Evolutionary conservation across 2,329 filamentous ascomycete species (phyloP), one percentile per base, ranked within the genome.

Genomic region (Huntiella savannae): DNA sequence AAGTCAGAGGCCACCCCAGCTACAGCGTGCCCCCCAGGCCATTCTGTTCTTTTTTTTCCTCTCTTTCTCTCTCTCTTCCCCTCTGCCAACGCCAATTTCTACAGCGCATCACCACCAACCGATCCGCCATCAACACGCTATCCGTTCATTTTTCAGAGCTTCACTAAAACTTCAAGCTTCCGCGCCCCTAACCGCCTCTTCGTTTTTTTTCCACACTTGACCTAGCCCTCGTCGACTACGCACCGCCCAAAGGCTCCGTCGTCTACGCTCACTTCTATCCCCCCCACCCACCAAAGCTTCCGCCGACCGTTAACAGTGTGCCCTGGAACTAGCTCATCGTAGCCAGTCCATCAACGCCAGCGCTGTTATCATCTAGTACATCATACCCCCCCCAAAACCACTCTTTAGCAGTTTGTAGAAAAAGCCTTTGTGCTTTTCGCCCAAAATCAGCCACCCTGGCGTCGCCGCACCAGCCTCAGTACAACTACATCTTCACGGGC

Each of bases 1-100:
- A 49, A 49, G 47, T 40, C 36, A 40, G 40, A 16, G 43, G 47
- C 40, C 19, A 49, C 44, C 48, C 48, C 44, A 49, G 48, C 19
- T 42, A 47, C 32, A 40, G 35, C 48, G 48, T 32, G 34, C 44
- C 37, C 41, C 44, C 48, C 46, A 40, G 48, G 40, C 47, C 17
- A 13, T 40, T 42, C 34, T 45, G 22, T 32, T 41, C 42, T 43
- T 43, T 43, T 37, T 43, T 40, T 47, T 49, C 33, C 47, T 43
- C 50, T 48, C 35, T 43, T 33, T 44, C 43, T 46, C 13, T 47
- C 45, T 39, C 39, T 47, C 40, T 48, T 38, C 41, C 16, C 40
- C 41, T 37, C 34, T 35, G 40, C 32, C 43, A 33, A 40, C 16
- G 45, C 22, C 43, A 41, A 22, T 35, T 38, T 36, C 40, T 48